Evolutionary conservation across 2,329 filamentous ascomycete species (phyloP).

Genomic region (Ophiostoma sp.): DNA sequence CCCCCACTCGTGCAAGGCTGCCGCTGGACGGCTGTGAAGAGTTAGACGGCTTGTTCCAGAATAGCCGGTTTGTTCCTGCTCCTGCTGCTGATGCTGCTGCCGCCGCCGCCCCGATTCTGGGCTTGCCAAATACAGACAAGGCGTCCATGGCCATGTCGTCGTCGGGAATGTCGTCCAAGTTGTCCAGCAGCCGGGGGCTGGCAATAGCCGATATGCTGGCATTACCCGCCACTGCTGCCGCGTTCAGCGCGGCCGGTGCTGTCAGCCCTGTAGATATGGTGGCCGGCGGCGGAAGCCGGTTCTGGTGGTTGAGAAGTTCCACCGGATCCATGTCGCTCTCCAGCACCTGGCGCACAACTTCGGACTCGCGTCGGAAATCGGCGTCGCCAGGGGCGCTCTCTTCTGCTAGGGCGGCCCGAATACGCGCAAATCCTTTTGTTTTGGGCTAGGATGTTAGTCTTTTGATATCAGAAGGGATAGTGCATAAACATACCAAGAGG

Average conservation of each 20-base stretch:
- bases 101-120: constrained; percentile 51
- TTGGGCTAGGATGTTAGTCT: constrained; percentile 63
- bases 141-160: constrained; percentile 61
- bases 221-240: background rate
- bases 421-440: constrained; percentile 90
- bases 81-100: constrained; percentile 37
- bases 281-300: constrained; percentile 28
- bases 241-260: background rate
- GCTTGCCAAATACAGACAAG: constrained; percentile 52
- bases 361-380: constrained; percentile 84
- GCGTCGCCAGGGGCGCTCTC: constrained; percentile 83
- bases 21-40: constrained; percentile 41
- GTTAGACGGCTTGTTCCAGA: constrained; percentile 58
- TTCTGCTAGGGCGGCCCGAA: constrained; percentile 82
- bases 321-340: constrained; percentile 73
- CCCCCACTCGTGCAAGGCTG: constrained; percentile 38
- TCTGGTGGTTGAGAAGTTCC: constrained; percentile 12
- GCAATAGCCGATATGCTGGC: constrained; percentile 34
- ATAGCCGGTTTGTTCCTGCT: constrained; percentile 62
- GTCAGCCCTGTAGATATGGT: background rate
- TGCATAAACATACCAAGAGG: constrained; percentile 47
- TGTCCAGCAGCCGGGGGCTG: constrained; percentile 59
- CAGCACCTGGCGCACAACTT: constrained; percentile 90
- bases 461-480: no score
- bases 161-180: constrained; percentile 61